Evolutionary conservation across 2,329 filamentous ascomycete genomes (phyloP).

Genomic region (Mollisia scopiformis): DNA sequence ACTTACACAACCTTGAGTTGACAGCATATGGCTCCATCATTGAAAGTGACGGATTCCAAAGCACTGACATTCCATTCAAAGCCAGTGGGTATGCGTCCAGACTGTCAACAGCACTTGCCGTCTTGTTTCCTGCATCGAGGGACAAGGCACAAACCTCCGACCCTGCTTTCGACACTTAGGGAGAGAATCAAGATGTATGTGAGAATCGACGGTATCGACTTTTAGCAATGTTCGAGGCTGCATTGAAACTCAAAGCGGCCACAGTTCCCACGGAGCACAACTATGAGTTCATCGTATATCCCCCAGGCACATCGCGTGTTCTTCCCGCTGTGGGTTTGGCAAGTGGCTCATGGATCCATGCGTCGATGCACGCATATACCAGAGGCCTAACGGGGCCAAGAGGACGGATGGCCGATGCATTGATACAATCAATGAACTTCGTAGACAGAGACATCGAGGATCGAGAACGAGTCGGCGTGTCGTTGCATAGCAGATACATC

Average conservation of each 20-base stretch:
- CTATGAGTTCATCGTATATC: slow-evolving; percentile 21
- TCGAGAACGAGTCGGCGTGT: no score
- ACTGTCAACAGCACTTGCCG: slow-evolving; percentile 17
- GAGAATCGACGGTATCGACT: slow-evolving; percentile 15
- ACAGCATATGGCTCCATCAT: slow-evolving; percentile 13
- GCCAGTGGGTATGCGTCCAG: slow-evolving; percentile 5
- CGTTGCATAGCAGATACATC: no score
- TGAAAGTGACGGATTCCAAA: neutral
- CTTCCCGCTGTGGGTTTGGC: no score
- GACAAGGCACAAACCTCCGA: neutral
- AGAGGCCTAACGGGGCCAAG: no score
- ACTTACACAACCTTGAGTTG: slow-evolving; percentile 14
- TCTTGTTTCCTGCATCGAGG: slow-evolving; percentile 7
- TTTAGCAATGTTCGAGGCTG: slow-evolving; percentile 18
- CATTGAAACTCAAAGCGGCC: slow-evolving; percentile 15
- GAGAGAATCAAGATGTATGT: neutral
- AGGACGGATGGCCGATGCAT: no score
- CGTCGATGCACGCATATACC: no score
- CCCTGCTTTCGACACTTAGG: slow-evolving; percentile 13
- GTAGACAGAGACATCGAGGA: no score
- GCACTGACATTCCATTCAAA: slow-evolving; percentile 1
- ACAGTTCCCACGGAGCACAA: slow-evolving; percentile 10
- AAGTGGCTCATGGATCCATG: no score
- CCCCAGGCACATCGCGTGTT: neutral
- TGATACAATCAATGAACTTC: no score